These are phyloP conservation scores for Asterella californica DNA, from an alignment of 225 moss, liverwort and hornwort species.

Conservation along the genomic window DNA sequence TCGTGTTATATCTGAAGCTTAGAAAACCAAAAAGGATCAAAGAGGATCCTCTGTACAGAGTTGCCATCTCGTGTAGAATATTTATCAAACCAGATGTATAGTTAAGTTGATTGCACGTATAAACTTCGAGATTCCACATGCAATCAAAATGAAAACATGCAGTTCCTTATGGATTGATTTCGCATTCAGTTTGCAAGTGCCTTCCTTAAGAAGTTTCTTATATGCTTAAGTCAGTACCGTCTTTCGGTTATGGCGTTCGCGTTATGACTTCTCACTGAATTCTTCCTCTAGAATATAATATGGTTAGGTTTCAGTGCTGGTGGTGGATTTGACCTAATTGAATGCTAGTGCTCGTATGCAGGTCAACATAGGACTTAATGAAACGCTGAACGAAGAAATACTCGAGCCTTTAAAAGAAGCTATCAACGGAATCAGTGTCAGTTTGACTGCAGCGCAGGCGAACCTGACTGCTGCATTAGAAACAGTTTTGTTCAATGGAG, in stretches of 20 bases:
- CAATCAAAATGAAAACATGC: neutral
- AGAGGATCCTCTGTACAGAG: too few relatives aligned
- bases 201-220: too few relatives aligned
- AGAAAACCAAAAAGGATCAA: too few relatives aligned
- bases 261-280: neutral
- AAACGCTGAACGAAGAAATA: neutral
- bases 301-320: neutral
- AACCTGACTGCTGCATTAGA: slow-evolving; percentile 15
- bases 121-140: too few relatives aligned
- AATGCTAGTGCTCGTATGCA: neutral
- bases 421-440: neutral
- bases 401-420: neutral
- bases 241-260: too few relatives aligned
- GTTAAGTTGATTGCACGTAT: too few relatives aligned
- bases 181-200: too few relatives aligned
- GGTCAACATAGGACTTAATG: neutral
- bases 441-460: neutral
- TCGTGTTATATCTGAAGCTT: too few relatives aligned
- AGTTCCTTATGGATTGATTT: neutral
- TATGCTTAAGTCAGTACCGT: too few relatives aligned
- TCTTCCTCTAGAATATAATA: too few relatives aligned
- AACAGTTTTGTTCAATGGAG: neutral
- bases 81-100: too few relatives aligned
- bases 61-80: too few relatives aligned
- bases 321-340: neutral